These are phyloP conservation scores for Acanthamoeba triangularis DNA, from an alignment of 208 protist species.

Conservation along the genomic window DNA sequence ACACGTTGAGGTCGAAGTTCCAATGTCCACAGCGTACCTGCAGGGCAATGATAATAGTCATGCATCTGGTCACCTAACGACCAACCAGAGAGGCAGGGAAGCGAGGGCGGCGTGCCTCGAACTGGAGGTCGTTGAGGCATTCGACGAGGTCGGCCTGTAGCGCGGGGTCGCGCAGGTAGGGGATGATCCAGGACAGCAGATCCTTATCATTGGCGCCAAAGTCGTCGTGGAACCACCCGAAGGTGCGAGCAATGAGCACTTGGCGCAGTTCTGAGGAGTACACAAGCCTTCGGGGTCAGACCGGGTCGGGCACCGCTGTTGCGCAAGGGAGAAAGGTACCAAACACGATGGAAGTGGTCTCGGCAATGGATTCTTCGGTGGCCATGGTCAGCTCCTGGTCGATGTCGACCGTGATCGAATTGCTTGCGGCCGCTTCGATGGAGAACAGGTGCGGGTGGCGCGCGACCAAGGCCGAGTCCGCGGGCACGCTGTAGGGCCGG, in stretches of 20 bases:
- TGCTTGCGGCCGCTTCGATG: neutral
- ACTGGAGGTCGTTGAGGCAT: conserved; percentile 45
- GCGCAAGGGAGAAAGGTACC: neutral
- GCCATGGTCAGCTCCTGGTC: conserved; percentile 61
- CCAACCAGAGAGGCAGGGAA: too few relatives aligned
- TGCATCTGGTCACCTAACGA: neutral
- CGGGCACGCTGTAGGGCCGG: neutral
- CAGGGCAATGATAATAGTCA: neutral
- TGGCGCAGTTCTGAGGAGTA: neutral
- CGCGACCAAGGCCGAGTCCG: neutral
- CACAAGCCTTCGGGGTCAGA: neutral
- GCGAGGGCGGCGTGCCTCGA: neutral
- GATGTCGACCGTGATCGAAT: neutral
- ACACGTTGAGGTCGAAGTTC: conserved; percentile 70
- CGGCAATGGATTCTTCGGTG: conserved; percentile 32
- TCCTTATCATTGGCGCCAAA: conserved; percentile 60
- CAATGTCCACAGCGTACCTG: conserved; percentile 55
- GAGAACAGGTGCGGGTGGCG: conserved; percentile 30
- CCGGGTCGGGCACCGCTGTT: neutral
- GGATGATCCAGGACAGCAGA: conserved; percentile 40
- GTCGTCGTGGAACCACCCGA: conserved; percentile 72
- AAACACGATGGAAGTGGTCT: conserved; percentile 41
- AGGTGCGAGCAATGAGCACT: conserved; percentile 32
- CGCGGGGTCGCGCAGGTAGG: neutral
- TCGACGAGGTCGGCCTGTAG: neutral